phyloP scores from a whole-genome alignment of 1,139 yeast genomes.

The Candida gigantensis region DNA sequence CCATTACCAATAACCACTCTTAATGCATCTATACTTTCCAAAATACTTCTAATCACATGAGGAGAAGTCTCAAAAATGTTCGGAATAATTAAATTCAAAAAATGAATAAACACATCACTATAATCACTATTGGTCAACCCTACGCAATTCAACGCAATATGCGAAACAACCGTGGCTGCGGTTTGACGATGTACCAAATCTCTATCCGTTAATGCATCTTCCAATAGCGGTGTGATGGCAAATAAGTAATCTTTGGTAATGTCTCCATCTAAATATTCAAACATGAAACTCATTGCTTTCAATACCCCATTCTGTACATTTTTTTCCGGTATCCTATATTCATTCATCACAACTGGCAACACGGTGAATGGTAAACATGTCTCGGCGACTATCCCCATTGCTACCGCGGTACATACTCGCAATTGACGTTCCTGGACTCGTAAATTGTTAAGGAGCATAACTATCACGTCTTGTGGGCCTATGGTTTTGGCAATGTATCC shows the following conservation, averaged over 20 bases:
- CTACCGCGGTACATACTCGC: conserved; percentile 97
- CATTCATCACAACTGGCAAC: conserved; percentile 95
- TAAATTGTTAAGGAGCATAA: conserved; percentile 78
- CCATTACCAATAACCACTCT: conserved; percentile 79
- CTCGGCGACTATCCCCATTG: conserved; percentile 95
- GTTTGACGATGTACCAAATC: conserved; percentile 95
- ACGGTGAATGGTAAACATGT: conserved; percentile 93
- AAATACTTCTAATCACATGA: conserved; percentile 80
- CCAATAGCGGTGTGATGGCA: conserved; percentile 76
- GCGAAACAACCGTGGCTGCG: conserved; percentile 85
- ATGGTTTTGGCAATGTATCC: conserved; percentile 90
- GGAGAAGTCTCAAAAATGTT: conserved; percentile 93
- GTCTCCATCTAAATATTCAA: conserved; percentile 82
- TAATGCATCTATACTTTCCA: conserved; percentile 80
- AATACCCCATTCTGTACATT: conserved; percentile 95
- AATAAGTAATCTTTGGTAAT: conserved; percentile 81
- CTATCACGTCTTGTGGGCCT: conserved; percentile 94
- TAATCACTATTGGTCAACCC: conserved; percentile 79
- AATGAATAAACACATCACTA: conserved; percentile 60
- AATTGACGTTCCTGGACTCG: conserved; percentile 94
- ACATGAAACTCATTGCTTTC: conserved; percentile 89
- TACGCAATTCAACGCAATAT: conserved; percentile 75
- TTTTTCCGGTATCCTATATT: conserved; percentile 87
- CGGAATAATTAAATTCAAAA: conserved; percentile 74
- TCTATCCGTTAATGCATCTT: conserved; percentile 88